These are phyloP conservation scores for Carallia pectinifolia DNA, from an alignment of 345 rosid species.

Conservation along the genomic window DNA sequence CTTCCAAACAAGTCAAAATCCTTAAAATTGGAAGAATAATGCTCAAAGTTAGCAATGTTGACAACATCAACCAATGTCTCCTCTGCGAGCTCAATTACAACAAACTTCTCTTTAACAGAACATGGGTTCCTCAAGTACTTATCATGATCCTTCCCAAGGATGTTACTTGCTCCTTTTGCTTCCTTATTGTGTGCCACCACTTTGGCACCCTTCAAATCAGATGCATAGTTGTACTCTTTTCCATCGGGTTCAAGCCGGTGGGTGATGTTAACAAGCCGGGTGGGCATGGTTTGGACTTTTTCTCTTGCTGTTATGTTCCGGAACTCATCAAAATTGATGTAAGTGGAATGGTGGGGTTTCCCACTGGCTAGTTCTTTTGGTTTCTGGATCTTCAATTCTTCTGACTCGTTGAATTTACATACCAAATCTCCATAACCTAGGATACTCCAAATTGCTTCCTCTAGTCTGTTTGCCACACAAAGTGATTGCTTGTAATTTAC, in stretches of 20 bases:
- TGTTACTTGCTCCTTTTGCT: conserved; percentile 85
- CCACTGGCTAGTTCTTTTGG: conserved; percentile 20
- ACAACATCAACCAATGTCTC: conserved; percentile 88
- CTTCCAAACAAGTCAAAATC: conserved; percentile 80
- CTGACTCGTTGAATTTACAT: conserved; percentile 35
- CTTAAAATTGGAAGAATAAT: conserved; percentile 80
- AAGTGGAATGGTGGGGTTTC: conserved; percentile 36
- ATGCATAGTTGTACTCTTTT: conserved; percentile 79
- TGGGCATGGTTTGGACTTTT: conserved; percentile 37
- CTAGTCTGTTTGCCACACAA: conserved; percentile 34
- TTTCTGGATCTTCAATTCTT: conserved; percentile 27
- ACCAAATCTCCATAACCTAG: conserved; percentile 45
- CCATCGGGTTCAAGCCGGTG: conserved; percentile 89
- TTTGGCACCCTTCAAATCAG: conserved; percentile 79
- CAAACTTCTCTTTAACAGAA: conserved; percentile 65
- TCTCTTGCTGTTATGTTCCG: conserved; percentile 43
- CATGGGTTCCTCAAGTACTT: conserved; percentile 88
- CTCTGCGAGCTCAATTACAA: conserved; percentile 79
- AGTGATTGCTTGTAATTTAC: conserved; percentile 37
- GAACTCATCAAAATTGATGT: conserved; percentile 66
- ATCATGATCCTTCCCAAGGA: conserved; percentile 75
- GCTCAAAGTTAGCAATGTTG: conserved; percentile 85
- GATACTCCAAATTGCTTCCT: conserved; percentile 47
- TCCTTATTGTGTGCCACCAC: conserved; percentile 85
- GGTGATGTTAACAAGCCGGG: conserved; percentile 53